Base-by-base conservation (phyloP, 2,329 filamentous ascomycete species). In the Xylaria sp. region DNA sequence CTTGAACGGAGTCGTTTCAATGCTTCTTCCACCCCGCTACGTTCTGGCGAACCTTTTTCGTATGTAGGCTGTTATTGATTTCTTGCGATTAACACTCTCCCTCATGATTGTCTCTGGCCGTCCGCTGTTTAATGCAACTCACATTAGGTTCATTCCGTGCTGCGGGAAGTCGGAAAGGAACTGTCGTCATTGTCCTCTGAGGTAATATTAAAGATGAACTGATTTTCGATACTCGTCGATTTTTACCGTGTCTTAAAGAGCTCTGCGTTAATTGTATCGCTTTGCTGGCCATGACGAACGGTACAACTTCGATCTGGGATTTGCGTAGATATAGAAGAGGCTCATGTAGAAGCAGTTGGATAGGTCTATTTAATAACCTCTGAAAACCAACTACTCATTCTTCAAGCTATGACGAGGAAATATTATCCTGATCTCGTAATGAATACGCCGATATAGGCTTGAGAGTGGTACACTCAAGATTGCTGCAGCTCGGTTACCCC, bases 141-240 rank as follows among this genome's bases (percentile, higher is more conserved):
- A 62, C 32, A 44, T 62, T 53, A 16, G 59, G 59, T 51, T 62
- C 59, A 62, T 62, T 53, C 32, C 59, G 59, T 44, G 13, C 59
- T 53, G 59, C 21, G 2, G 59, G 59, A 32, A 62, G 47, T 37
- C 35, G 21, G 48, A 62, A 62, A 44, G 47, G 59, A 12, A 42
- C 32, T 32, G 59, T 62, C 23, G 35, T 10, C 35, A 62, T n/a
- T 53, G 47, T 62, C 44, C 44, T 48, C 44, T n/a, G 58, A 25
- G n/a, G 5, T 10, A 51, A 40, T 27, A n/a, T 18, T 40, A 25
- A 60, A 51, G 18, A 5, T 4, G 44, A 60, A 25, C 21, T 40
- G 29, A 13, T n/a, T 0, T 37, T 40, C 4, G 44, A 60, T 60
- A n/a, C n/a, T n/a, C 10, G 58, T 27, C 5, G 27, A 12, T 27